Evolutionary conservation across 352 stramenopile species (phyloP), one percentile per base, ranked within the genome.

Genomic region (Phytopythium delawarense): DNA sequence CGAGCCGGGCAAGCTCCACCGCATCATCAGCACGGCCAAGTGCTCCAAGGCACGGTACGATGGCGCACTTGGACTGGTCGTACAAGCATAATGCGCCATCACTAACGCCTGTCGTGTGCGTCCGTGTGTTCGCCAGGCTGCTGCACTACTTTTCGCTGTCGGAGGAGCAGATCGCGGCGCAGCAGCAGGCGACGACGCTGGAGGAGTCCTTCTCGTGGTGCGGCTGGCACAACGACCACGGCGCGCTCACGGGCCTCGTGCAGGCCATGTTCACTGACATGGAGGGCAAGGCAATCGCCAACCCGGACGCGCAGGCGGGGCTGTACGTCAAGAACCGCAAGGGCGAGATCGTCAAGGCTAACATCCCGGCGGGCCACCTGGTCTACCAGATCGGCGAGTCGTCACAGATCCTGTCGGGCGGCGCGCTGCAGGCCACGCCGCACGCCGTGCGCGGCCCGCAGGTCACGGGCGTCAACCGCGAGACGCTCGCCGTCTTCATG

Each of bases 401-500:
- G 20, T 87, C 92, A 18, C 96, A 99, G 75, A 96, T 99, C 61
- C 89, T 98, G 46, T 98, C 89, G 46, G 94, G 92, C 53, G 96
- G 94, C 20, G 78, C 83, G 28, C 72, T 99, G 15, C 87, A 97
- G 65, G 94, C 91, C 12, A 98, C 92, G 50, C 91, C 91, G 16
- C 92, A 98, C 59, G 90, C 91, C 39, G 96, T 98, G 28, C 73
- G 91, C 58, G 81, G 81, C 0, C 78, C 92, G 61, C 73, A 91
- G 56, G 70, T 91, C 44, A 75, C 83, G n/a, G 74, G 73, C 23
- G 75, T 94, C 39, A 91, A 88, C 64, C 86, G 96, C 61, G 92
- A 98, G 67, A 98, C 96, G 21, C 90, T 99, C 59, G 96, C 96
- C 25, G 93, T 99, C 28, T 99, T 99, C 75, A 98, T 99, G 92